phyloP scores from a whole-genome alignment of 768 basidiomycete species.

The Suillus occidentalis region DNA sequence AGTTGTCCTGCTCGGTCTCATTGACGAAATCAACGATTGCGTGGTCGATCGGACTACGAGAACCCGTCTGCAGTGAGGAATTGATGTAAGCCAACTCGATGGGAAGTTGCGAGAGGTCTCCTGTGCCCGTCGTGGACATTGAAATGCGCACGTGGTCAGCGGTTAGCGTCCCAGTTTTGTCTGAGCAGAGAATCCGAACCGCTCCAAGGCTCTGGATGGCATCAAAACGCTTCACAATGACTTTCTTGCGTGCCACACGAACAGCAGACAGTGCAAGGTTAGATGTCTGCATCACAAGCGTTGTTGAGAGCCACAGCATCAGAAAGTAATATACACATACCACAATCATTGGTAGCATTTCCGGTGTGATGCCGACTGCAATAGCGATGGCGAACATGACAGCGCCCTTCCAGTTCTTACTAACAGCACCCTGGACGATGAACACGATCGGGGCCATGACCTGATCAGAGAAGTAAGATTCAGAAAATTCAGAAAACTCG shows the following conservation, averaged over 20 bases:
- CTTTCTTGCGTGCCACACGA: slow-evolving; percentile 56
- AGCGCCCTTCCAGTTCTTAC: slow-evolving; percentile 31
- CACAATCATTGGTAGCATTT: slow-evolving; percentile 36
- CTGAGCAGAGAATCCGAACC: slow-evolving; percentile 55
- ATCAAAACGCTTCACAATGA: slow-evolving; percentile 62
- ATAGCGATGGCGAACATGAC: slow-evolving; percentile 33
- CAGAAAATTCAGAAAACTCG: background rate
- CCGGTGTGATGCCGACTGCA: slow-evolving; percentile 32
- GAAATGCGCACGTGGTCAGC: slow-evolving; percentile 38
- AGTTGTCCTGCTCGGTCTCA: slow-evolving; percentile 14
- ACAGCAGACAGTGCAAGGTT: slow-evolving; percentile 59
- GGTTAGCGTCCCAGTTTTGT: slow-evolving; percentile 67
- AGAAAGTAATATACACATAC: slow-evolving; percentile 15
- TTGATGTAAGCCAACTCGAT: slow-evolving; percentile 32
- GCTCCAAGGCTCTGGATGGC: slow-evolving; percentile 63
- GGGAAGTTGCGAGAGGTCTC: slow-evolving; percentile 25
- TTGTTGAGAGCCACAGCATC: background rate
- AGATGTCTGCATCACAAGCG: slow-evolving; percentile 49
- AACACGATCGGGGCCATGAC: slow-evolving; percentile 33
- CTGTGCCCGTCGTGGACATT: slow-evolving; percentile 24
- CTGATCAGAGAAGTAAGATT: slow-evolving; percentile 10
- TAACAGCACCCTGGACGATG: slow-evolving; percentile 31
- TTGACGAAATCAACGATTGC: slow-evolving; percentile 31
- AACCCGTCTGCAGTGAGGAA: slow-evolving; percentile 34
- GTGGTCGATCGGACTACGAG: slow-evolving; percentile 36